Evolutionary conservation across 306 rosid genomes (phyloP).

Genomic region (Hippophae tibetana): DNA sequence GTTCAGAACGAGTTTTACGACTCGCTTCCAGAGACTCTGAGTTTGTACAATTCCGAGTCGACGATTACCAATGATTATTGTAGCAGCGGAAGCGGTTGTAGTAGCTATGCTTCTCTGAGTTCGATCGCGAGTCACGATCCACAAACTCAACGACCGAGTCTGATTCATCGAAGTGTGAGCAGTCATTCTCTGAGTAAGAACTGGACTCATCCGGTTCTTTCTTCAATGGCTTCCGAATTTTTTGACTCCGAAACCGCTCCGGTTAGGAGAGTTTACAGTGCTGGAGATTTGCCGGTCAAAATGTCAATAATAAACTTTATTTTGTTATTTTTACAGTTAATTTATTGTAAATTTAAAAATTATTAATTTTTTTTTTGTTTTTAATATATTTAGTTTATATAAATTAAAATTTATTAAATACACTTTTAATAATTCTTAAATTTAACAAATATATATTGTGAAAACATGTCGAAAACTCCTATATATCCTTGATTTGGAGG

Average conservation of each 20-base stretch:
- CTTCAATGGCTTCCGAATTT: slow-evolving; percentile 23
- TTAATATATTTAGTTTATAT: too few relatives aligned
- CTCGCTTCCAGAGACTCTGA: slow-evolving; percentile 22
- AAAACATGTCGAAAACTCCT: too few relatives aligned
- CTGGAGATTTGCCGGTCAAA: slow-evolving; percentile 57
- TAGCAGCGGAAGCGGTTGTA: slow-evolving; percentile 50
- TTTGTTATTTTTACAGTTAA: too few relatives aligned
- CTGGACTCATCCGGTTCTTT: slow-evolving; percentile 32
- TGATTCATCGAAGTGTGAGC: slow-evolving; percentile 45
- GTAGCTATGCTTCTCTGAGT: slow-evolving; percentile 55
- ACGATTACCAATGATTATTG: slow-evolving; percentile 11
- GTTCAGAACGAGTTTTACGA: slow-evolving; percentile 13
- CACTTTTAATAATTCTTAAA: too few relatives aligned
- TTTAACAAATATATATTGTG: too few relatives aligned
- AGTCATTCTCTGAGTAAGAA: slow-evolving; percentile 42
- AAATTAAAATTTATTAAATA: too few relatives aligned
- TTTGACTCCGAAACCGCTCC: slow-evolving; percentile 27
- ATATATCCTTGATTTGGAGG: too few relatives aligned
- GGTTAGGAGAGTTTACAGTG: slow-evolving; percentile 52
- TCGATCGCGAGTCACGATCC: slow-evolving; percentile 21
- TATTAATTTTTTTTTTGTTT: too few relatives aligned
- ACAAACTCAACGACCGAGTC: slow-evolving; percentile 4
- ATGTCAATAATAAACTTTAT: too few relatives aligned
- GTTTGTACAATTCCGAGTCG: slow-evolving; percentile 23
- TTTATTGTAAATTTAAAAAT: too few relatives aligned